Evolutionary conservation across 441 rosid species (phyloP).

Genomic region (Bocquillonia castaneifolia): DNA sequence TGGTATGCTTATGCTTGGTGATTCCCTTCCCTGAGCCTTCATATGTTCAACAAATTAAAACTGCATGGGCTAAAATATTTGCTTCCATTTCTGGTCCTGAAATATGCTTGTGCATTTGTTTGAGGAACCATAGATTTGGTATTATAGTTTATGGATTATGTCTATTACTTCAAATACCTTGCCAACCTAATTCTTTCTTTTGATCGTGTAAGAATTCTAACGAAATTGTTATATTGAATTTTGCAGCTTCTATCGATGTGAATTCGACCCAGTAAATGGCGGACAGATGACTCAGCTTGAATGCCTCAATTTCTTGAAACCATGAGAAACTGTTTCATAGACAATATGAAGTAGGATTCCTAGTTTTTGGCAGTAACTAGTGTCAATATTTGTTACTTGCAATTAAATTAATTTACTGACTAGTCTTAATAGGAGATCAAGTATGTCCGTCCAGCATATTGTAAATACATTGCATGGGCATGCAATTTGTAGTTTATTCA

Average conservation of each 20-base stretch:
- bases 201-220: not conserved
- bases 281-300: constrained; percentile 52
- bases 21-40: no score
- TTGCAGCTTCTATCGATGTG: constrained; percentile 47
- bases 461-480: no score
- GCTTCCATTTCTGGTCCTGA: not conserved
- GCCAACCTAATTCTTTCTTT: not conserved
- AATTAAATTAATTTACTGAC: no score
- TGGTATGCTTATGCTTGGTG: no score
- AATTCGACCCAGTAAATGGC: constrained; percentile 39
- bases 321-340: constrained; percentile 16
- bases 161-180: not conserved
- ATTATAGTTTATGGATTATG: not conserved
- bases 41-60: no score
- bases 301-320: constrained; percentile 32
- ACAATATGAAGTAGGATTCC: not conserved
- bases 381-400: not conserved
- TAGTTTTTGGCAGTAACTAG: no score
- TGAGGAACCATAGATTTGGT: not conserved
- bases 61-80: not conserved
- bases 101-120: no score
- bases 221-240: not conserved
- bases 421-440: no score
- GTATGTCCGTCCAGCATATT: no score
- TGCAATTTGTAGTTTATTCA: no score